Evolutionary conservation across 1,284 basidiomycete genomes (phyloP).

Genomic region (Cryptococcus sp.): DNA sequence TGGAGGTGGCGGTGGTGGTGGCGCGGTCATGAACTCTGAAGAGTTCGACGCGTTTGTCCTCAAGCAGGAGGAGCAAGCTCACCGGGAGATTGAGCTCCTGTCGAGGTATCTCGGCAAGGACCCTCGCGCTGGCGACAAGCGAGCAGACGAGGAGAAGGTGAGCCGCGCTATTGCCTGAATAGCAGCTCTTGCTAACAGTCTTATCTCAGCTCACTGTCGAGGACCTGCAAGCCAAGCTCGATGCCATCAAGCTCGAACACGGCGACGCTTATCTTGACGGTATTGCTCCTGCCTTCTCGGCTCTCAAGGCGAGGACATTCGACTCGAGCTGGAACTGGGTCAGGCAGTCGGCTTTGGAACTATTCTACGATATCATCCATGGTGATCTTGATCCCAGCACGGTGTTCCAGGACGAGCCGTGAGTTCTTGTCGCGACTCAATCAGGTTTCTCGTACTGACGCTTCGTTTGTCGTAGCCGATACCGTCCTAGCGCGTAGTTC

Average conservation of each 20-base stretch:
- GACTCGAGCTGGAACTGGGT: constrained; percentile 99
- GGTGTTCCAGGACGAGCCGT: constrained; percentile 46
- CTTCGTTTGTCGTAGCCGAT: constrained; percentile 15
- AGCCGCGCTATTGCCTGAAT: constrained; percentile 6
- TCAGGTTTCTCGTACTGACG: background rate
- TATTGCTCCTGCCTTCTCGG: constrained; percentile 90
- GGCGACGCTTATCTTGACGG: constrained; percentile 90
- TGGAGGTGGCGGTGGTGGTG: constrained; percentile 65
- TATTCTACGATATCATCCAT: constrained; percentile 98
- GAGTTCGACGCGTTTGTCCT: constrained; percentile 95
- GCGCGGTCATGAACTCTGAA: constrained; percentile 92
- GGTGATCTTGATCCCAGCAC: constrained; percentile 60
- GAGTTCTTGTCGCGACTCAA: constrained; percentile 13
- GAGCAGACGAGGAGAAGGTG: constrained; percentile 79
- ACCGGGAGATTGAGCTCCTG: constrained; percentile 91
- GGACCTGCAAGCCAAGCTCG: constrained; percentile 80
- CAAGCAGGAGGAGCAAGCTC: constrained; percentile 88
- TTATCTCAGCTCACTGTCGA: constrained; percentile 45
- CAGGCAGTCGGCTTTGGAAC: constrained; percentile 87
- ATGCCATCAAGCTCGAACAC: constrained; percentile 74
- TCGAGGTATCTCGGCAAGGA: constrained; percentile 95
- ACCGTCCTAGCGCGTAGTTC: constrained; percentile 10
- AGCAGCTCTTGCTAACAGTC: no score
- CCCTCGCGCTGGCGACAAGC: constrained; percentile 85
- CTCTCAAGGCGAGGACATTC: constrained; percentile 94